These are phyloP conservation scores for Pichia cabralensis DNA, from an alignment of 805 yeast genomes.

Conservation along the genomic window DNA sequence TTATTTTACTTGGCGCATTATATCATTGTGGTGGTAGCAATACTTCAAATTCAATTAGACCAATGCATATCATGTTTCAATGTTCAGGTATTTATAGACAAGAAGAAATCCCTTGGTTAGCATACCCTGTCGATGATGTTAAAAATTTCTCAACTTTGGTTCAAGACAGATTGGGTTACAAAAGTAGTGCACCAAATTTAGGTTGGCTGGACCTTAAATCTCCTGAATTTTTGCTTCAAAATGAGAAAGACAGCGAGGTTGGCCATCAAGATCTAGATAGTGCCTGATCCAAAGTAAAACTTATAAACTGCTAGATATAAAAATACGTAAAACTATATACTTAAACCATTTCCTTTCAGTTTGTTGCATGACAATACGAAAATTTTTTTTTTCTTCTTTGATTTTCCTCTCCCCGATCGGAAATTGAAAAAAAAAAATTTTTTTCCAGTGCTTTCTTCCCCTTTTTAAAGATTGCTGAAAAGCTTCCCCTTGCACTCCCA, in stretches of 20 bases:
- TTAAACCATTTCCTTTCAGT: too few species aligned
- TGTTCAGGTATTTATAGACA: constrained; percentile 19
- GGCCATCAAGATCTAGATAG: constrained; percentile 12
- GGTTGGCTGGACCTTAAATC: constrained; percentile 13
- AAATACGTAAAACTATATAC: too few species aligned
- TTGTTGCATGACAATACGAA: too few species aligned
- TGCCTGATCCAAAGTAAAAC: too few species aligned
- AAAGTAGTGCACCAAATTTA: constrained; percentile 9
- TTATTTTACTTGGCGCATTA: constrained; percentile 18
- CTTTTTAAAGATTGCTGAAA: too few species aligned
- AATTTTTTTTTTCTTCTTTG: too few species aligned
- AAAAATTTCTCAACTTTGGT: constrained; percentile 8
- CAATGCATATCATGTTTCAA: constrained; percentile 16
- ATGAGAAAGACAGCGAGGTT: constrained; percentile 1
- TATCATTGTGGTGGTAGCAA: constrained; percentile 23
- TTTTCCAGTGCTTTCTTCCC: too few species aligned
- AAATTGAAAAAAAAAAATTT: too few species aligned
- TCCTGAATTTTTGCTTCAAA: constrained; percentile 8
- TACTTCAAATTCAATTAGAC: constrained; percentile 15
- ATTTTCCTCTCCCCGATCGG: too few species aligned
- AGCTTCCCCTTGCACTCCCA: too few species aligned
- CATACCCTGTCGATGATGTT: constrained; percentile 10
- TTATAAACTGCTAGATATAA: too few species aligned
- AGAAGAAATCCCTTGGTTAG: constrained; percentile 18
- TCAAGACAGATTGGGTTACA: constrained; percentile 12